Percentiles rank a stretch among this genome's conserved stretches.
Evolutionary conservation across 331 rosid genomes (phyloP).

Genomic region (Saraca asoca): DNA sequence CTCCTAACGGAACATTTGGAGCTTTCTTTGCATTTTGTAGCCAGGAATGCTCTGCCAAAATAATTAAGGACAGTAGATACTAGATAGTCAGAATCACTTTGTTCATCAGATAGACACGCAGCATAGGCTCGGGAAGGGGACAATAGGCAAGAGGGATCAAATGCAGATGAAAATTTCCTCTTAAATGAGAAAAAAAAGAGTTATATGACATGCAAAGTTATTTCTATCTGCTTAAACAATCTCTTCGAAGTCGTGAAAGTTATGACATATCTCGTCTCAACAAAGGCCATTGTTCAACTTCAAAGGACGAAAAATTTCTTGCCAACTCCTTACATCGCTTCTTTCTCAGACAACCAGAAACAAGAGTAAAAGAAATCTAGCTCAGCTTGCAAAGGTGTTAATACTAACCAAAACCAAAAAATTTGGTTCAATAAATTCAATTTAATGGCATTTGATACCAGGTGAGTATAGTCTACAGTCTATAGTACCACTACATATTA

Average conservation of each 20-base stretch:
- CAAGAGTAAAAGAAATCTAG: conserved; percentile 15
- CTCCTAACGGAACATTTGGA: conserved; percentile 92
- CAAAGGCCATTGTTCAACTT: conserved; percentile 10
- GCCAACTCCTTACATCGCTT: not conserved
- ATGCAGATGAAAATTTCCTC: conserved; percentile 21
- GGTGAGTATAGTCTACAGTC: not conserved
- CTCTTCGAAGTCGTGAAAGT: not conserved
- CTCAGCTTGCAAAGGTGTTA: not conserved
- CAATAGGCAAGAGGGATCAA: conserved; percentile 1
- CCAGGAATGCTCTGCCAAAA: conserved; percentile 88
- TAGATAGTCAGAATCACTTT: conserved; percentile 32
- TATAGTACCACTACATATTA: not conserved
- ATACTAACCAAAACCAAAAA: not conserved
- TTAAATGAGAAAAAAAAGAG: not conserved
- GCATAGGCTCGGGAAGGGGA: conserved; percentile 23
- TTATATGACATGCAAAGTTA: not conserved
- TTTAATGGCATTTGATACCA: not conserved
- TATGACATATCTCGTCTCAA: not conserved
- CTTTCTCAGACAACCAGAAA: conserved; percentile 12
- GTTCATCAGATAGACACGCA: conserved; percentile 2
- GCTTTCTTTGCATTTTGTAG: conserved; percentile 82
- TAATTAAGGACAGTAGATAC: conserved; percentile 27
- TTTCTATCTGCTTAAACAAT: conserved; percentile 14
- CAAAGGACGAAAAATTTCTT: conserved; percentile 5
- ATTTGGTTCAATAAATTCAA: not conserved